Evolutionary conservation across 140 eudicot genomes (phyloP).

Genomic region (Stevia rebaudiana): DNA sequence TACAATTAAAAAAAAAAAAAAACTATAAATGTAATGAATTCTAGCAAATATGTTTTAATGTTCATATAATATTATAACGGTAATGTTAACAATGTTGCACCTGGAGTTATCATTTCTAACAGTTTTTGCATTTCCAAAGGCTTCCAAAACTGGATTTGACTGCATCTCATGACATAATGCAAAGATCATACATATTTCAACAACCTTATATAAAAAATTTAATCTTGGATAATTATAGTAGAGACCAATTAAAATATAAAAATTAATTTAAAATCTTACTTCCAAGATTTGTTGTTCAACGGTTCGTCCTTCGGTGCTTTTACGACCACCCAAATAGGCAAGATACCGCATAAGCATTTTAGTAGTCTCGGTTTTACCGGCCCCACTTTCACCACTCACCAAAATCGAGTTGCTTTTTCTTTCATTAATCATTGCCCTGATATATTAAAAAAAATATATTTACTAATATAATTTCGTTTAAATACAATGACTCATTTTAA

Average conservation of each 20-base stretch:
- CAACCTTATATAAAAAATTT: constrained; percentile 16
- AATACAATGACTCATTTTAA: not conserved
- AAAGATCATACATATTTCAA: constrained; percentile 20
- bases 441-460: constrained; percentile 19
- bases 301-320: constrained; percentile 80
- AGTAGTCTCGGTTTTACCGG: constrained; percentile 98
- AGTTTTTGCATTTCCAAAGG: constrained; percentile 98
- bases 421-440: constrained; percentile 93
- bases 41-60: not conserved
- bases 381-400: constrained; percentile 99
- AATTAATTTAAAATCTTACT: constrained; percentile 45
- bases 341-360: constrained; percentile 98
- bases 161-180: constrained; percentile 40
- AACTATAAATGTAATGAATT: constrained; percentile 15
- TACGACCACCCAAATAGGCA: constrained; percentile 92
- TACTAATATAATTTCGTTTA: not conserved
- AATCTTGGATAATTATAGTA: constrained; percentile 5
- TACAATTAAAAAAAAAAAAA: constrained; percentile 36
- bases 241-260: constrained; percentile 6
- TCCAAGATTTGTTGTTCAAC: constrained; percentile 95
- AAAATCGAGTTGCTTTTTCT: constrained; percentile 85
- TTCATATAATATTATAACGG: constrained; percentile 11
- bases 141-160: constrained; percentile 99
- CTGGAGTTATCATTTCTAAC: constrained; percentile 95
- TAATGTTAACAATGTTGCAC: constrained; percentile 30